phyloP scores from a whole-genome alignment of 2,329 filamentous ascomycete species.

The Thyridium curvatum region DNA sequence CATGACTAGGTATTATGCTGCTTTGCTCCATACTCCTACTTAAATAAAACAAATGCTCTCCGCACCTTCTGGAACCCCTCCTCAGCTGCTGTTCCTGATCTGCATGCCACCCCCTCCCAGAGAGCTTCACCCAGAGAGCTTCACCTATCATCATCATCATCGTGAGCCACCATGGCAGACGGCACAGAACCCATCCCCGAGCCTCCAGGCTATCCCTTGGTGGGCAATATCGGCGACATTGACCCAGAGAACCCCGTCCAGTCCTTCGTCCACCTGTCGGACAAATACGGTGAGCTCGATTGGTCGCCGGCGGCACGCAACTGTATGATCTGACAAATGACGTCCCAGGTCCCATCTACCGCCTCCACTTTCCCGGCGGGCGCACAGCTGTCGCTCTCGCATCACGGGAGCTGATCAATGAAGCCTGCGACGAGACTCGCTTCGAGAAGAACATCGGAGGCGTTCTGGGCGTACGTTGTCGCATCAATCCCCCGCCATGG shows the following conservation, averaged over 20 bases:
- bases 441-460: constrained; percentile 52
- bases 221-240: constrained; percentile 62
- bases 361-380: constrained; percentile 34
- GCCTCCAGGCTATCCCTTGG: constrained; percentile 55
- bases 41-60: too few relatives aligned
- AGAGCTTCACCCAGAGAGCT: too few relatives aligned
- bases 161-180: constrained; percentile 7
- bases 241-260: constrained; percentile 49
- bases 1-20: too few relatives aligned
- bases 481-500: too few relatives aligned
- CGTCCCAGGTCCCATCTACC: constrained; percentile 50
- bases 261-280: constrained; percentile 50
- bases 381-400: too few relatives aligned
- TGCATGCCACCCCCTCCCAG: too few relatives aligned
- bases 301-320: background rate
- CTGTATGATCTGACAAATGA: background rate
- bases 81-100: too few relatives aligned
- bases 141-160: too few relatives aligned
- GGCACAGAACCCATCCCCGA: constrained; percentile 48
- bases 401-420: constrained; percentile 48
- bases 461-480: constrained; percentile 29
- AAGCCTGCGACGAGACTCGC: constrained; percentile 59
- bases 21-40: too few relatives aligned
- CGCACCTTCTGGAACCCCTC: too few relatives aligned
- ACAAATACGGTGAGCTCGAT: constrained; percentile 53